Evolutionary conservation across 345 rosid species (phyloP).

Genomic region (Cardamine resedifolia): DNA sequence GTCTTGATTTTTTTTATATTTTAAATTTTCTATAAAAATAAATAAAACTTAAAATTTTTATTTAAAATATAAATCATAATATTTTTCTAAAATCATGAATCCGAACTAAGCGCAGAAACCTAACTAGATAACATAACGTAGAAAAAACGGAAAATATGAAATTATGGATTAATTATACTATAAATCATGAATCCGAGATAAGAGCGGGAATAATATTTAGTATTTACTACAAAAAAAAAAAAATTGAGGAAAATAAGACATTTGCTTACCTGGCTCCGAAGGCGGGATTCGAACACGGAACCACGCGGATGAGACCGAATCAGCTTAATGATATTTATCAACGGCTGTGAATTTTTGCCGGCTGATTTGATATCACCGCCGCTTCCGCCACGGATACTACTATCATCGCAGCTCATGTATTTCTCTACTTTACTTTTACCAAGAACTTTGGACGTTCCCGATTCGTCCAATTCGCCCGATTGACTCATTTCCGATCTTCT

Average conservation of each 20-base stretch:
- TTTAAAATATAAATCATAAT: no score
- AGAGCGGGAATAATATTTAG: no score
- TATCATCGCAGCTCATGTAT: conserved; percentile 27
- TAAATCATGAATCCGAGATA: no score
- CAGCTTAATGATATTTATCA: conserved; percentile 43
- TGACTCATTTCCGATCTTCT: conserved; percentile 35
- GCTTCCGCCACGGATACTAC: conserved; percentile 13
- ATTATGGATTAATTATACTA: no score
- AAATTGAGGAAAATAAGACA: conserved; percentile 9
- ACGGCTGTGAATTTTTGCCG: conserved; percentile 52
- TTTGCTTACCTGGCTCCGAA: conserved; percentile 49
- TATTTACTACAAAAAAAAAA: not conserved
- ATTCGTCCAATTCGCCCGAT: conserved; percentile 46
- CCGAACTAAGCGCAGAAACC: no score
- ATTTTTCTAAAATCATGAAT: no score
- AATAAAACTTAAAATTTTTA: no score
- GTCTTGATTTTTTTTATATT: no score
- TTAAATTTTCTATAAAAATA: no score
- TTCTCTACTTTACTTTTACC: conserved; percentile 36
- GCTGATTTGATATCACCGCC: conserved; percentile 31
- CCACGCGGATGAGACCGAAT: conserved; percentile 55
- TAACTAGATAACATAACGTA: no score
- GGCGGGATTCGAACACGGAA: conserved; percentile 52
- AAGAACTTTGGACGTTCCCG: conserved; percentile 58
- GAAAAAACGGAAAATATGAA: no score